Evolutionary conservation across 371 early-diverging fungal genomes (phyloP), one percentile per base, ranked within the genome.

Genomic region (Zychaea mexicana): DNA sequence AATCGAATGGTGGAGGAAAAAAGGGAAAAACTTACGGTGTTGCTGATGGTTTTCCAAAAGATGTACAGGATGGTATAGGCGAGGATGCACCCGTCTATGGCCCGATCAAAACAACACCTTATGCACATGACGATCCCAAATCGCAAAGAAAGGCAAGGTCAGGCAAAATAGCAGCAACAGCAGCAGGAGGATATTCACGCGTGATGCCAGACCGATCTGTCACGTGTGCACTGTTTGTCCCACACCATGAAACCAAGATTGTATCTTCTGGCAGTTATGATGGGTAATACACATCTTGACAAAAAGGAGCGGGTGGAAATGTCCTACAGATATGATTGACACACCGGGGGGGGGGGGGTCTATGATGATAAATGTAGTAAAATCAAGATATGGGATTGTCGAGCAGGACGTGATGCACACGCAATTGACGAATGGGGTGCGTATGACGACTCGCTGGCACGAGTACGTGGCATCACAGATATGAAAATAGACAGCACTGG

Each of bases 181-280:
- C 26, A 19, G 64, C 19, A 46, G 19, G 27, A 10, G 0, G 13
- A 26, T 52, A 33, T 24, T n/a, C 9, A 32, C 9, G 15, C 30
- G 27, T 57, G 38, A 59, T 28, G 4, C 62, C 66, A 27, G 71
- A 72, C 24, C 73, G 74, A 24, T 74, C 81, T 10, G 90, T 90
- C 2, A 88, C 89, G 0, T 73, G 81, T 27, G 88, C 86, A 1
- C 30, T 78, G 22, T 90, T 81, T 61, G 39, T 81, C 10, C 62
- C 63, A 12, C 57, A 69, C 30, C 46, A 63, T 5, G 78, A 78
- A 10, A 59, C 77, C 15, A 66, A 74, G 39, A 60, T 88, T 2
- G 74, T 85, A 6, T 78, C 88, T 0, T 75, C 84, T 3, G 89
- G 90, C 3, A 83, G 87, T 28, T 71, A 73, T 45, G 88, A 90